Conservation (phyloP, 148 eudicot genomes). For the Rhododendron griersonianum region DNA sequence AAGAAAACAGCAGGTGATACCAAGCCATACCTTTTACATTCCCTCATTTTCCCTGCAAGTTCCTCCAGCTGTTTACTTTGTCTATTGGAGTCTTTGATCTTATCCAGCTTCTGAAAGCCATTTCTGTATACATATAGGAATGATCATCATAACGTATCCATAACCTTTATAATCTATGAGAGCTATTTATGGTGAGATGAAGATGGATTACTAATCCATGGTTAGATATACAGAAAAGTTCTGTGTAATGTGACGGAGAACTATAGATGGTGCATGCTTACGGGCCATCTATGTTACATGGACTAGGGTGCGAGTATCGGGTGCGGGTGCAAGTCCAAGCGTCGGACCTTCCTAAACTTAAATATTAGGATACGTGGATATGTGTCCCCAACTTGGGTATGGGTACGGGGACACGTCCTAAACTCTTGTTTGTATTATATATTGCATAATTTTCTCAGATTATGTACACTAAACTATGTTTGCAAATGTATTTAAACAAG, state of each 20-base stretch:
- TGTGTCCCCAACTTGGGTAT: no score
- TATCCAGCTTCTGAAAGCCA: conserved; percentile 98
- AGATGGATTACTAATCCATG: not conserved
- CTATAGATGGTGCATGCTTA: not conserved
- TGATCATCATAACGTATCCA: not conserved
- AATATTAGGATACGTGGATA: no score
- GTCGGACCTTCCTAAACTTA: no score
- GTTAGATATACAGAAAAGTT: not conserved
- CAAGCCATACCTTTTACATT: conserved; percentile 76
- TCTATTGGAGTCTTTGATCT: conserved; percentile 81
- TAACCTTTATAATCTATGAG: not conserved
- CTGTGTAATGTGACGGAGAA: not conserved
- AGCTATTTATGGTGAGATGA: not conserved
- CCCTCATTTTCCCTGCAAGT: conserved; percentile 96
- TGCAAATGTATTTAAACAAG: no score
- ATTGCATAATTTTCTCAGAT: no score
- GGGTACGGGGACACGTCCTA: no score
- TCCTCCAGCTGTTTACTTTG: conserved; percentile 98
- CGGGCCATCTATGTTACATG: no score
- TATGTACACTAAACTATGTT: no score
- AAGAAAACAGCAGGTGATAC: not conserved
- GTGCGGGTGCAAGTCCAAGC: no score
- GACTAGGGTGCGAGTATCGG: no score
- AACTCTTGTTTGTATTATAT: no score
- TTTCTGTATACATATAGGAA: conserved; percentile 42